phyloP scores from a whole-genome alignment of 2,329 filamentous ascomycete species.

The Fusarium nurragi region DNA sequence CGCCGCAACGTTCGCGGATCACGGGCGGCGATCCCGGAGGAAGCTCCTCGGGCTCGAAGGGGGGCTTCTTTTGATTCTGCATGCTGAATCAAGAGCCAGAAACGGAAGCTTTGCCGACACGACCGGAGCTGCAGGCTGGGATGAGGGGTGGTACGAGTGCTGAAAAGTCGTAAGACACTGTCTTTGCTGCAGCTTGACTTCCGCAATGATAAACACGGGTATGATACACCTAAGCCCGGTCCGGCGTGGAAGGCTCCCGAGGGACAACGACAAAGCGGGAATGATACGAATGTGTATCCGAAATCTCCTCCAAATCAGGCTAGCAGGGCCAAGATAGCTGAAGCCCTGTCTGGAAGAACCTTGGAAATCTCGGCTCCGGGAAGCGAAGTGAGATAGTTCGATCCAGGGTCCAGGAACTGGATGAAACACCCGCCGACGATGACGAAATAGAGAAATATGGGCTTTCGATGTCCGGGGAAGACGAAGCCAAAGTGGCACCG shows the following conservation, averaged over 20 bases:
- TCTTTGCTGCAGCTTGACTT: not conserved
- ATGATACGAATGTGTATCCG: not conserved
- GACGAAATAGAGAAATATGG: slow-evolving; percentile 17
- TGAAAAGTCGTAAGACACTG: slow-evolving; percentile 14
- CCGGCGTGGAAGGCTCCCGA: not conserved
- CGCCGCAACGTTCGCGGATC: slow-evolving; percentile 41
- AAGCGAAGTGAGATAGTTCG: slow-evolving; percentile 3
- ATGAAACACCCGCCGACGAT: slow-evolving; percentile 9
- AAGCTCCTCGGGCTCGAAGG: slow-evolving; percentile 46
- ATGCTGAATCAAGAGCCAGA: slow-evolving; percentile 18
- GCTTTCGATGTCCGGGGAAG: slow-evolving; percentile 6
- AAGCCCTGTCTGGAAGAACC: slow-evolving; percentile 5
- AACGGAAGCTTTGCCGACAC: slow-evolving; percentile 1
- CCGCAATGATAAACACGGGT: not conserved
- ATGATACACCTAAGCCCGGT: not conserved
- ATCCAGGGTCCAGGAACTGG: not conserved
- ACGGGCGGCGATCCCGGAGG: slow-evolving; percentile 40
- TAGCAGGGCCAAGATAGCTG: slow-evolving; percentile 5
- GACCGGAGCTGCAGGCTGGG: slow-evolving; percentile 4
- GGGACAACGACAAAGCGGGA: not conserved
- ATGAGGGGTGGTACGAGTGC: not conserved
- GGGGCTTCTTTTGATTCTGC: slow-evolving; percentile 35
- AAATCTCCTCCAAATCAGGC: not conserved
- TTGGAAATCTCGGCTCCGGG: slow-evolving; percentile 7
- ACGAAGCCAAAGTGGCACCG: slow-evolving; percentile 9